phyloP scores from a whole-genome alignment of 1,284 basidiomycete species.

The Ustilago nuda region DNA sequence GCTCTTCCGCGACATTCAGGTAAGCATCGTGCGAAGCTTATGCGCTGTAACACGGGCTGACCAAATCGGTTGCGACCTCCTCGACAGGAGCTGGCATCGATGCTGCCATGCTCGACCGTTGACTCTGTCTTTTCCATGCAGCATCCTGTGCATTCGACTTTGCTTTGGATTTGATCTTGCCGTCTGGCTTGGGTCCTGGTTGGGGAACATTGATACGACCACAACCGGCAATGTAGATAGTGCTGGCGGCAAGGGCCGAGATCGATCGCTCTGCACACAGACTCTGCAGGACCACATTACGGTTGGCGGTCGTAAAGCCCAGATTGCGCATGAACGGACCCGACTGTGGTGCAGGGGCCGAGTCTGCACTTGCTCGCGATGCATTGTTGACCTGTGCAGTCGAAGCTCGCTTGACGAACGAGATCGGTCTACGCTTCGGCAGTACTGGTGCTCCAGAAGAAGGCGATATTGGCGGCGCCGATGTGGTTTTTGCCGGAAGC shows the following conservation, averaged over 20 bases:
- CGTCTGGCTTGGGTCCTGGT: background rate
- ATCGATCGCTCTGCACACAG: constrained; percentile 35
- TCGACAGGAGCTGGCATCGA: background rate
- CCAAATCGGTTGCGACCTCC: background rate
- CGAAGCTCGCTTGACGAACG: constrained; percentile 24
- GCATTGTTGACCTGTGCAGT: constrained; percentile 27
- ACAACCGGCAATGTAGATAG: constrained; percentile 31
- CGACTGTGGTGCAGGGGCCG: background rate
- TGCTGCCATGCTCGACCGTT: background rate
- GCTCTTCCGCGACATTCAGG: constrained; percentile 25
- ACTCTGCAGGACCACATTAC: constrained; percentile 42
- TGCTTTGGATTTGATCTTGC: constrained; percentile 4
- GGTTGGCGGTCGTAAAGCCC: constrained; percentile 44
- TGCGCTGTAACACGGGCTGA: constrained; percentile 2
- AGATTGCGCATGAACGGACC: constrained; percentile 41
- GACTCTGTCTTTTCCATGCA: constrained; percentile 10
- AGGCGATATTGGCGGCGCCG: background rate
- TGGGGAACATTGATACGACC: constrained; percentile 33
- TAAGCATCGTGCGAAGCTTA: constrained; percentile 15
- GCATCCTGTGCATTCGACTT: constrained; percentile 5
- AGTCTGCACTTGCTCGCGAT: constrained; percentile 6
- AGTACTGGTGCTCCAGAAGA: background rate
- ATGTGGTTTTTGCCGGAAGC: constrained; percentile 16
- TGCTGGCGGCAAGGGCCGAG: constrained; percentile 35
- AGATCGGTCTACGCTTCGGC: constrained; percentile 25